These are phyloP conservation scores for Xylaria sp. DNA, from an alignment of 2,329 filamentous ascomycete species.

Conservation along the genomic window DNA sequence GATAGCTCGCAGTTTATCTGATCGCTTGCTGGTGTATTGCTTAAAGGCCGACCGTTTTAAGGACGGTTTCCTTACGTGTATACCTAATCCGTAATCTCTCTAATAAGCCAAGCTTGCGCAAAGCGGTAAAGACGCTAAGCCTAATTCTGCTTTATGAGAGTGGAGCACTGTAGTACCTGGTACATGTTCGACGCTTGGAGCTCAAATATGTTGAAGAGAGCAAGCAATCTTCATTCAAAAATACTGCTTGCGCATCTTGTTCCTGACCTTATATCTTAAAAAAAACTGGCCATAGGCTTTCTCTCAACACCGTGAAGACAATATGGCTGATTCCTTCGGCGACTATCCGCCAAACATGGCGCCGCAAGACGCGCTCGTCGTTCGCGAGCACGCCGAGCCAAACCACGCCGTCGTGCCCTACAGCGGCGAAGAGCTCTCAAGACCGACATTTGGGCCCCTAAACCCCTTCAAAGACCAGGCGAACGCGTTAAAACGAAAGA, in stretches of 20 bases:
- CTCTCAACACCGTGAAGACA: slow-evolving; percentile 29
- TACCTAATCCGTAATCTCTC: too few species aligned
- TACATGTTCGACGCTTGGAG: background rate
- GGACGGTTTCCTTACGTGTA: too few species aligned
- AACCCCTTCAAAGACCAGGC: slow-evolving; percentile 78
- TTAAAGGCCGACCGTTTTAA: too few species aligned
- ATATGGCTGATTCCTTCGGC: slow-evolving; percentile 67
- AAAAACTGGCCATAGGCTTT: background rate
- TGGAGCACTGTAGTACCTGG: background rate
- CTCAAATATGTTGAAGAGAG: background rate
- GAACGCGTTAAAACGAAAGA: slow-evolving; percentile 76
- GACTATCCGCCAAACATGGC: slow-evolving; percentile 74
- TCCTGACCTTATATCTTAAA: background rate
- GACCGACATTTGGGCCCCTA: slow-evolving; percentile 72
- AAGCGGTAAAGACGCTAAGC: background rate
- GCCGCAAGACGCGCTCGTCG: slow-evolving; percentile 70
- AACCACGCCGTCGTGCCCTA: slow-evolving; percentile 71
- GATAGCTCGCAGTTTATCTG: too few species aligned
- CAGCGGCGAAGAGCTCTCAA: slow-evolving; percentile 77
- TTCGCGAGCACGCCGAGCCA: slow-evolving; percentile 63
- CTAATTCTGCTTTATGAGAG: background rate
- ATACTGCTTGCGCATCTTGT: slow-evolving; percentile 1
- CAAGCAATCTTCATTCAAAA: slow-evolving; percentile 13
- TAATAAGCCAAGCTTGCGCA: too few species aligned
- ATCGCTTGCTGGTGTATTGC: too few species aligned